Conservation (phyloP, 2,329 filamentous ascomycete species). For the Furcasterigmium sp. region DNA sequence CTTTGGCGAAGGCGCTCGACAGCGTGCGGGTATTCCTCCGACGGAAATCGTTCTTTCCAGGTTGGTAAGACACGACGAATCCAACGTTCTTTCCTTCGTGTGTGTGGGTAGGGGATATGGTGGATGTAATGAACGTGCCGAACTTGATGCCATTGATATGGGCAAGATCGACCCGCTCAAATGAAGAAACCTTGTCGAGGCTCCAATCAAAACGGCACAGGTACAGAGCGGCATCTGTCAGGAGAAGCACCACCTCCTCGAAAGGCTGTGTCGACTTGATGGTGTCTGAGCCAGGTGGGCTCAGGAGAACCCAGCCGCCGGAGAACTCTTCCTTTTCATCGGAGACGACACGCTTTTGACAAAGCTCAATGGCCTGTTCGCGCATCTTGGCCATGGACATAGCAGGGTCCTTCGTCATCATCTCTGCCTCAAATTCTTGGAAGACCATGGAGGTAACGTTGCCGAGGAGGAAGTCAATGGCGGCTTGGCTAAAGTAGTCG, state of each 20-base stretch:
- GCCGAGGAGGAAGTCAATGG: constrained; percentile 89
- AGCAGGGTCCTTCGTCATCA: constrained; percentile 89
- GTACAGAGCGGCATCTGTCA: constrained; percentile 83
- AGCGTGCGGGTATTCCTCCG: constrained; percentile 84
- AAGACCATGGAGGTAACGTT: constrained; percentile 83
- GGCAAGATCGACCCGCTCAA: constrained; percentile 76
- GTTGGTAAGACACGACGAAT: constrained; percentile 71
- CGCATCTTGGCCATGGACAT: constrained; percentile 80
- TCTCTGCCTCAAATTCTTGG: constrained; percentile 87
- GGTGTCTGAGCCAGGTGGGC: constrained; percentile 66
- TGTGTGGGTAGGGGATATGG: constrained; percentile 69
- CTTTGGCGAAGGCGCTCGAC: constrained; percentile 38
- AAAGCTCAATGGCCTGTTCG: constrained; percentile 85
- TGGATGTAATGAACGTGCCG: constrained; percentile 88
- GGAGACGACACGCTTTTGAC: constrained; percentile 78
- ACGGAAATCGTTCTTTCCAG: constrained; percentile 64
- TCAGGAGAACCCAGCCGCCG: constrained; percentile 83
- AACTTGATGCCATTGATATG: constrained; percentile 69
- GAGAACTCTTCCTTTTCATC: constrained; percentile 81
- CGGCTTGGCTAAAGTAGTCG: constrained; percentile 93
- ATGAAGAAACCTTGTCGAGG: constrained; percentile 87
- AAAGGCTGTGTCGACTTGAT: constrained; percentile 63
- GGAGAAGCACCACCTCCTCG: constrained; percentile 80
- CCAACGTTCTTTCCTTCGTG: constrained; percentile 80
- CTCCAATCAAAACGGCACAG: constrained; percentile 92